These are phyloP conservation scores for Hydnomerulius pinastri DNA, from an alignment of 768 basidiomycete species.

Conservation along the genomic window DNA sequence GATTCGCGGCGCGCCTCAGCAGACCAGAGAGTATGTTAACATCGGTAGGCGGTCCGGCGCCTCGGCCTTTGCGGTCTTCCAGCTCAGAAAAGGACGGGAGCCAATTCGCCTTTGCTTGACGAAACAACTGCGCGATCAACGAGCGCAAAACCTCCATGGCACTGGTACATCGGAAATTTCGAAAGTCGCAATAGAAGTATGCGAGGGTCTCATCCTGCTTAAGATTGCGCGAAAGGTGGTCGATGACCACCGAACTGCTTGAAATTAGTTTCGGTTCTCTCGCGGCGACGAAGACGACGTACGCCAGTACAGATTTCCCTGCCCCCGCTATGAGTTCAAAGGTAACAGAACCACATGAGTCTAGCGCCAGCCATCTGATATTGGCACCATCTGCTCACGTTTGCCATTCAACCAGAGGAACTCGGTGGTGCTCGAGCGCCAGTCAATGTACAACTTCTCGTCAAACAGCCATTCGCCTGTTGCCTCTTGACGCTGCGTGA, in stretches of 20 bases:
- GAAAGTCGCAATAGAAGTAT: slow-evolving; percentile 15
- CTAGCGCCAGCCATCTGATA: no score
- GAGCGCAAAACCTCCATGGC: slow-evolving; percentile 4
- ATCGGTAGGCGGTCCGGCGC: not conserved
- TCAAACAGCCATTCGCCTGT: not conserved
- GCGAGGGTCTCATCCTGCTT: not conserved
- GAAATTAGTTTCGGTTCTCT: not conserved
- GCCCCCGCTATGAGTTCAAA: not conserved
- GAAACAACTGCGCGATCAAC: not conserved
- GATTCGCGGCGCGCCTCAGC: not conserved
- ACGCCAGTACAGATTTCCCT: slow-evolving; percentile 3
- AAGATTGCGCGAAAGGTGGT: not conserved
- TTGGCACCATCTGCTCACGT: not conserved
- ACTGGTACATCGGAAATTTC: not conserved
- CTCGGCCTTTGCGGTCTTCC: slow-evolving; percentile 1
- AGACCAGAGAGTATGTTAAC: not conserved
- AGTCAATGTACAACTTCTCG: slow-evolving; percentile 2
- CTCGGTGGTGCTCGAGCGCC: not conserved
- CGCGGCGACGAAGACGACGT: not conserved
- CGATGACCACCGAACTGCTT: not conserved
- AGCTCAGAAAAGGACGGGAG: not conserved
- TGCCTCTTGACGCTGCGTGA: not conserved
- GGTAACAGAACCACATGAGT: not conserved
- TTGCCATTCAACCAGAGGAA: slow-evolving; percentile 14
- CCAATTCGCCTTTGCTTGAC: slow-evolving; percentile 2